A percentile compares a stretch with the other conserved stretches of the same genome.
Conservation (phyloP, 495 filamentous ascomycete species). For the Penicillium roqueforti region DNA sequence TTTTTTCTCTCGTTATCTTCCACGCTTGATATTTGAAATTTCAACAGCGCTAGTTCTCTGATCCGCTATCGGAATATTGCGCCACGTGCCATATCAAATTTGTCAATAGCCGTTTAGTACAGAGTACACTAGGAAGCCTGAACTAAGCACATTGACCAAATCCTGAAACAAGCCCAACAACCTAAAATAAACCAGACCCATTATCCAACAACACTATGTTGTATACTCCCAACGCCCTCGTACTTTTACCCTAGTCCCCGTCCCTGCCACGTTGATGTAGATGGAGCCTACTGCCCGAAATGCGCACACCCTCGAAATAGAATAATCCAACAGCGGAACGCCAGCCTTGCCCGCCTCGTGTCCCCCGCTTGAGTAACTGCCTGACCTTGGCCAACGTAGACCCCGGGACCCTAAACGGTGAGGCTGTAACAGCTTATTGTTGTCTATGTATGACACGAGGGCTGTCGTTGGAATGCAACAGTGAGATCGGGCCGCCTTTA, state of each 20-base stretch:
- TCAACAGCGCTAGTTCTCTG: not conserved
- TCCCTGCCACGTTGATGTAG: constrained; percentile 7
- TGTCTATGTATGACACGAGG: not conserved
- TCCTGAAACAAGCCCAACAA: not conserved
- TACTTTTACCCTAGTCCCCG: not conserved
- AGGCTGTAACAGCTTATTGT: constrained; percentile 8
- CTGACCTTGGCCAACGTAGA: not conserved
- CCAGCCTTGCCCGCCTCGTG: constrained; percentile 14
- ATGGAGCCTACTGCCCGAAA: not conserved
- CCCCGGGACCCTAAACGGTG: not conserved
- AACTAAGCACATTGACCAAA: constrained; percentile 2
- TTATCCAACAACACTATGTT: too few species aligned
- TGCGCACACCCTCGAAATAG: not conserved
- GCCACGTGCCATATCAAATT: not conserved
- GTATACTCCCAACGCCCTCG: not conserved
- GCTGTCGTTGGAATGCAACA: not conserved
- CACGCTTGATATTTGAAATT: not conserved
- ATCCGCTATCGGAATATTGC: not conserved
- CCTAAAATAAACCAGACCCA: not conserved
- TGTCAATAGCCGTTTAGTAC: constrained; percentile 3
- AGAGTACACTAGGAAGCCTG: constrained; percentile 4
- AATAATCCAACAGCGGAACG: constrained; percentile 2
- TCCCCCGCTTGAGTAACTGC: not conserved
- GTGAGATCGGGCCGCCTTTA: not conserved
- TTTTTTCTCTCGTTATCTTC: not conserved